phyloP scores from a whole-genome alignment of 139 green algal genomes.

The Picochlorum sp. region DNA sequence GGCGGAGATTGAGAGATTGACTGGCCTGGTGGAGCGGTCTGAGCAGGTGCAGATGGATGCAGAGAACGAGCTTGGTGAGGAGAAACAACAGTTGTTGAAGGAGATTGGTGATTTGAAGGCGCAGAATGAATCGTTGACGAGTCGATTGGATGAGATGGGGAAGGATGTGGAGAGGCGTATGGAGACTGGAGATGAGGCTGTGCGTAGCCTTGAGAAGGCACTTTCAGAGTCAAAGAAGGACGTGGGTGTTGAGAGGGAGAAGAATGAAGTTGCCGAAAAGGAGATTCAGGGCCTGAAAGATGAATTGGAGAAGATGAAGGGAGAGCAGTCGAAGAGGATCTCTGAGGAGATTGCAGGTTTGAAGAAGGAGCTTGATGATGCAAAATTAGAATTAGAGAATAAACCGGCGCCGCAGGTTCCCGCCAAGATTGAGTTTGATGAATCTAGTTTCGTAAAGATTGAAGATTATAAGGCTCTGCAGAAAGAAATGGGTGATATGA shows the following conservation, averaged over 20 bases:
- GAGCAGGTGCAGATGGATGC: conserved; percentile 9
- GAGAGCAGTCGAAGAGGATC: neutral
- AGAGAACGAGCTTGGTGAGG: conserved; percentile 9
- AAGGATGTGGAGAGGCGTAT: too few species aligned
- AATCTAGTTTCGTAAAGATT: neutral
- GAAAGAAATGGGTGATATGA: neutral
- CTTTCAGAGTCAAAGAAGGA: neutral
- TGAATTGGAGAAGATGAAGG: neutral
- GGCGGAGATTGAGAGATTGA: conserved; percentile 1
- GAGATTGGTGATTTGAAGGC: too few species aligned
- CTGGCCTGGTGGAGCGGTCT: conserved; percentile 17
- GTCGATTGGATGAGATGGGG: too few species aligned
- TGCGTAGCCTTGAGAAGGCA: too few species aligned
- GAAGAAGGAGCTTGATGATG: neutral
- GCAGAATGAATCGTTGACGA: too few species aligned
- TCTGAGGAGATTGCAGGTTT: neutral
- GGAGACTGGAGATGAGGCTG: too few species aligned
- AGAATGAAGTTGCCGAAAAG: neutral
- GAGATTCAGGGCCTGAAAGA: neutral
- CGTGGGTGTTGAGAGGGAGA: neutral
- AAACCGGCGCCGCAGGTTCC: neutral
- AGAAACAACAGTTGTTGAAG: neutral
- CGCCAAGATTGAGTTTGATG: neutral
- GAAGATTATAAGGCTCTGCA: neutral
- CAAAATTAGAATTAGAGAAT: neutral